Evolutionary conservation across 306 rosid genomes (phyloP), one percentile per base, ranked within the genome.

Genomic region (Lablab purpureus): DNA sequence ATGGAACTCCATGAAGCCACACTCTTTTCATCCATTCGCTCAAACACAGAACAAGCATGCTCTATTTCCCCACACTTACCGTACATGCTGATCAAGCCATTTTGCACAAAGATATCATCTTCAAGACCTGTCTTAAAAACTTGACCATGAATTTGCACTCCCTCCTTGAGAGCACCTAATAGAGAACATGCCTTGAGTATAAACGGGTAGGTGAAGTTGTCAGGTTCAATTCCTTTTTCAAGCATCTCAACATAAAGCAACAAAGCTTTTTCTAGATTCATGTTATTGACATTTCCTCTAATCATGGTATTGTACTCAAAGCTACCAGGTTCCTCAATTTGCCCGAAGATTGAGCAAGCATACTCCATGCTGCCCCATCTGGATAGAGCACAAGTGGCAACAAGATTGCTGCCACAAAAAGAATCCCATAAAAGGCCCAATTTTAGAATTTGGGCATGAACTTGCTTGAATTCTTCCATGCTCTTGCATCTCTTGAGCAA

Each of bases 281-380:
- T 79, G 30, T 66, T 56, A 76, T 83, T 89, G 36, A 87, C 93
- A 81, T 77, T 66, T 19, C 91, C 96, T 81, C 93, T 92, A 10
- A 94, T 87, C 90, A 94, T 73, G 72, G 89, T 81, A 84, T 94
- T 94, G 81, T 83, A 94, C 27, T 88, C 84, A 73, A 94, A 94
- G 55, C 88, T 75, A 80, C 81, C 74, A 2, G 98, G 98, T 51
- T 91, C 91, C 36, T 89, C 88, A 52, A 91, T 78, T 70, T 84
- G 89, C 58, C 77, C 36, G 82, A 94, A 94, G 77, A 94, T 90
- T 17, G 94, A 90, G 84, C 97, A 91, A 67, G 98, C 94, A 79
- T 90, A 85, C 81, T 94, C 97, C 96, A 94, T 82, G 82, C 96
- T 94, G 3, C 90, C 92, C 98, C 98, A 94, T 51, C 88, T 81